Conservation (phyloP, 1,139 yeast genomes). For the Sugiyamaella grinbergsii region DNA sequence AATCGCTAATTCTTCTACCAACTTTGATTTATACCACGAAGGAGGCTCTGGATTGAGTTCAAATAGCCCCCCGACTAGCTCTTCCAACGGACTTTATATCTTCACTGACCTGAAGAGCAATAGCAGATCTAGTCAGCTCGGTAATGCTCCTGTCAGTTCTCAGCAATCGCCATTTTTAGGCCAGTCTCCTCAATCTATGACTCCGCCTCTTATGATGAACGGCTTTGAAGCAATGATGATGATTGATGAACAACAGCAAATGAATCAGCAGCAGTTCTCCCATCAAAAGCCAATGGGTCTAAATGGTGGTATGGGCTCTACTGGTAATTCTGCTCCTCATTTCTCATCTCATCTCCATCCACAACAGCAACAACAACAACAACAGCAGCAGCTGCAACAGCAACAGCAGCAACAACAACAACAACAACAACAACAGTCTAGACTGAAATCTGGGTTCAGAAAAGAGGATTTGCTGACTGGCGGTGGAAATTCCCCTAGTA, state of each 20-base stretch:
- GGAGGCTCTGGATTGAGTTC: not conserved
- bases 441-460: slow-evolving; percentile 18
- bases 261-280: slow-evolving; percentile 12
- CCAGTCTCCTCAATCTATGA: slow-evolving; percentile 18
- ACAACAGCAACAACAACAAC: slow-evolving; percentile 14
- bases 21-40: slow-evolving; percentile 11
- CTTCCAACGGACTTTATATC: slow-evolving; percentile 12
- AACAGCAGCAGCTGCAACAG: slow-evolving; percentile 16
- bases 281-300: slow-evolving; percentile 12
- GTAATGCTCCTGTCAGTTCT: slow-evolving; percentile 4
- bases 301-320: slow-evolving; percentile 14
- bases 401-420: slow-evolving; percentile 18
- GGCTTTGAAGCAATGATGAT: slow-evolving; percentile 21
- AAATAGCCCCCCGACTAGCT: slow-evolving; percentile 7
- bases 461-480: slow-evolving; percentile 19
- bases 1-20: slow-evolving; percentile 7
- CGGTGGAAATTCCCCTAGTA: slow-evolving; percentile 12
- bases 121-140: slow-evolving; percentile 4
- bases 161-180: slow-evolving; percentile 13
- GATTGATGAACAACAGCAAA: slow-evolving; percentile 19
- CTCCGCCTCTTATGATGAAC: slow-evolving; percentile 21
- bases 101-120: slow-evolving; percentile 11
- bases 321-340: slow-evolving; percentile 12
- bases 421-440: slow-evolving; percentile 18
- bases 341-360: slow-evolving; percentile 20